Evolutionary conservation across 2,329 filamentous ascomycete genomes (phyloP).

Genomic region (Penicillium sclerotigenum): DNA sequence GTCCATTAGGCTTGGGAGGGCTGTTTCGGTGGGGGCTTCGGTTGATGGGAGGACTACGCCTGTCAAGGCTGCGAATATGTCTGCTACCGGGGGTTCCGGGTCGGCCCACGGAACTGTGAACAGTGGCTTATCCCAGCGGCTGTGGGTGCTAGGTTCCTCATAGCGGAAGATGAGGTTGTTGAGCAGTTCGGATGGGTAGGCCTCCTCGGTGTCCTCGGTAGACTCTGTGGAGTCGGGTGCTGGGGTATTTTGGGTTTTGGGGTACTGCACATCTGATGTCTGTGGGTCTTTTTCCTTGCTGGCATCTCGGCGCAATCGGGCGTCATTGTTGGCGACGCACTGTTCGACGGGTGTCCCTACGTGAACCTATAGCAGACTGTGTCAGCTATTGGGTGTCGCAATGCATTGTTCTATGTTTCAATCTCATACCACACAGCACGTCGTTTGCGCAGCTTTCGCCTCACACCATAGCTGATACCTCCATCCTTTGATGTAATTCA

Average conservation of each 20-base stretch:
- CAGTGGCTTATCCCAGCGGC: slow-evolving; percentile 63
- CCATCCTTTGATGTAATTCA: slow-evolving; percentile 69
- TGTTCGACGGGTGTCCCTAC: slow-evolving; percentile 56
- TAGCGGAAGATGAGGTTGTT: slow-evolving; percentile 64
- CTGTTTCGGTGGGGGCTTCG: slow-evolving; percentile 5
- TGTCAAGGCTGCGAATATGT: slow-evolving; percentile 59
- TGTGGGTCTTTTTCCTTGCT: background rate
- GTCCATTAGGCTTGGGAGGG: slow-evolving; percentile 19
- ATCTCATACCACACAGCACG: slow-evolving; percentile 57
- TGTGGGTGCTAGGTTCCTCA: slow-evolving; percentile 65
- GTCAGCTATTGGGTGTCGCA: background rate
- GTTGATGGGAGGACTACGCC: slow-evolving; percentile 34
- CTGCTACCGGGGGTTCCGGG: slow-evolving; percentile 52
- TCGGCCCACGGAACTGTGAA: slow-evolving; percentile 61
- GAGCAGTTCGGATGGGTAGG: slow-evolving; percentile 56
- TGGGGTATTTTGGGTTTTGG: background rate
- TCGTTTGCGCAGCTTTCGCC: slow-evolving; percentile 60
- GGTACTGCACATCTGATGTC: background rate
- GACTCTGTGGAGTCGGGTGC: background rate
- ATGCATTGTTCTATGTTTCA: background rate
- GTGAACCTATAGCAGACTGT: slow-evolving; percentile 48
- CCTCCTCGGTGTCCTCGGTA: slow-evolving; percentile 28
- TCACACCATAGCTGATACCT: slow-evolving; percentile 67
- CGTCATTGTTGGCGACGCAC: slow-evolving; percentile 55
- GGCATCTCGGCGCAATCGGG: slow-evolving; percentile 27